These are phyloP conservation scores for Paraglomus occultum DNA, from an alignment of 192 early-diverging fungal genomes.

Conservation along the genomic window DNA sequence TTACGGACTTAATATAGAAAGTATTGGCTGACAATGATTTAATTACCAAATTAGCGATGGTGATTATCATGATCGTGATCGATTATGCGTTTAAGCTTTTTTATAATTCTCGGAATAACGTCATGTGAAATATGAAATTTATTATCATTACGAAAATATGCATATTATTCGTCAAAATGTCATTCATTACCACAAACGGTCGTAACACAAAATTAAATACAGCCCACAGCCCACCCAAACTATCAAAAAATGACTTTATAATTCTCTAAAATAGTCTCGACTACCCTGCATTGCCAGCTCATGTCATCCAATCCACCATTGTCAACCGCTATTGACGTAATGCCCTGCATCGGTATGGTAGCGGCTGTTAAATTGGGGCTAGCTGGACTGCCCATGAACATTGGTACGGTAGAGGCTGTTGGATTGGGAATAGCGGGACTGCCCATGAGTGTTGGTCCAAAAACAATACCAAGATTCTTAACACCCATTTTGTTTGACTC, in stretches of 20 bases:
- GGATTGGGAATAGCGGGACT: not conserved
- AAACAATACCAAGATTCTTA: conserved; percentile 86
- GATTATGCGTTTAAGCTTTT: too few species aligned
- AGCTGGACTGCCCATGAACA: conserved; percentile 47
- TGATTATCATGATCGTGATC: too few species aligned
- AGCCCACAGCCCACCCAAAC: not conserved
- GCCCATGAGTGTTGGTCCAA: conserved; percentile 82
- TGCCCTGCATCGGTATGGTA: not conserved
- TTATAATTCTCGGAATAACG: too few species aligned
- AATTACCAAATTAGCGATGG: too few species aligned
- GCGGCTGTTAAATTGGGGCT: not conserved
- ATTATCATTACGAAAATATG: too few species aligned
- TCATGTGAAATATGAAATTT: too few species aligned
- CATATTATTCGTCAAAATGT: too few species aligned
- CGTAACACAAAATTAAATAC: too few species aligned
- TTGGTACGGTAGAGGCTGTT: conserved; percentile 54
- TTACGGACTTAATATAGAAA: too few species aligned
- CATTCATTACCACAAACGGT: too few species aligned
- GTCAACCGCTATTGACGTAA: not conserved
- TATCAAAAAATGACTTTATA: conserved; percentile 56
- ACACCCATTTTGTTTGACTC: conserved; percentile 84
- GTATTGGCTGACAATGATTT: too few species aligned
- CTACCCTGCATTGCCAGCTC: conserved; percentile 55
- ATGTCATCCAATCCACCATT: conserved; percentile 42
- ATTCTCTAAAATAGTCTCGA: conserved; percentile 63